A percentile compares a stretch with the other conserved stretches of the same genome.
These are phyloP conservation scores for Pichia sp. DNA, from an alignment of 1,139 yeast species.

Conservation along the genomic window DNA sequence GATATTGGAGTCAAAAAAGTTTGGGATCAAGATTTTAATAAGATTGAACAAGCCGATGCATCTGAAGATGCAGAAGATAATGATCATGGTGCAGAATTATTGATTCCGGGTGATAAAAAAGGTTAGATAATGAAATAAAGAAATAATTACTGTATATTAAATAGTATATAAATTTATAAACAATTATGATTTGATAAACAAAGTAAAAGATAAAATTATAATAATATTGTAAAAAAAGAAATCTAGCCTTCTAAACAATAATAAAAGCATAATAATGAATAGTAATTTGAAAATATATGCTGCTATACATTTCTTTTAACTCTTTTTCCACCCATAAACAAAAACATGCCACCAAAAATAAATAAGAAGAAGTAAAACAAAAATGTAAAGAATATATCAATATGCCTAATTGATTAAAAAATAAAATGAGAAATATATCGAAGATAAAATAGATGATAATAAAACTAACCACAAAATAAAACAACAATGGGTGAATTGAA, in stretches of 20 bases:
- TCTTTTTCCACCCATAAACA: no score
- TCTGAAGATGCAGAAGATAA: constrained; percentile 20
- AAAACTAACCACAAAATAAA: no score
- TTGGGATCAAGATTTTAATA: constrained; percentile 37
- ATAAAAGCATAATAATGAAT: no score
- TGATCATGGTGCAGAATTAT: constrained; percentile 31
- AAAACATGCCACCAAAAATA: no score
- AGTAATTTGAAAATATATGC: no score
- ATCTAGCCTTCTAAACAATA: no score
- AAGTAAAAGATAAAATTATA: neutral
- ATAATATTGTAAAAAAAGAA: neutral
- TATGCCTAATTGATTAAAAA: neutral
- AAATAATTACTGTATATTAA: neutral
- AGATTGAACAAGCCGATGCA: constrained; percentile 38
- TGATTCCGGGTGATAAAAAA: constrained; percentile 12
- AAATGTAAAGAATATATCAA: neutral
- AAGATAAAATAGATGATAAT: neutral
- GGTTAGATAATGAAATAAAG: no score
- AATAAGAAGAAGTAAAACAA: neutral
- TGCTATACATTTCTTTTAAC: no score
- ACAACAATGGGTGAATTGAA: neutral
- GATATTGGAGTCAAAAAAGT: constrained; percentile 26
- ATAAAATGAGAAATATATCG: neutral
- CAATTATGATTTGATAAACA: neutral
- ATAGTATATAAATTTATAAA: neutral